Conservation (phyloP, 1,284 basidiomycete species). For the Gomphus sp. region DNA sequence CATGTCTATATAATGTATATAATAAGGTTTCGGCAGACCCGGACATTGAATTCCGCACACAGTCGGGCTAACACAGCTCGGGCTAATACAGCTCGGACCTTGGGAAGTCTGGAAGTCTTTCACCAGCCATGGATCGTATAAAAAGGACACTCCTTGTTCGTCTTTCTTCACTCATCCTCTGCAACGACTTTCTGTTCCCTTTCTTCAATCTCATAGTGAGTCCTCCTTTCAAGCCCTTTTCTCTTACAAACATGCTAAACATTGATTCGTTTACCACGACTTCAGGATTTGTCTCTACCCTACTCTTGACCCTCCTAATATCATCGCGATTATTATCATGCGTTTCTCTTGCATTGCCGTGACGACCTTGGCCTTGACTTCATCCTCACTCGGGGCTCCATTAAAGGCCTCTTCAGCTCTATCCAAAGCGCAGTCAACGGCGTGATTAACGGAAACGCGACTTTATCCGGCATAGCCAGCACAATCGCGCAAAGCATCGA, state of each 20-base stretch:
- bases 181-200: neutral
- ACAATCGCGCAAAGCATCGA: conserved; percentile 4
- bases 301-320: neutral
- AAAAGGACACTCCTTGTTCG: too few species aligned
- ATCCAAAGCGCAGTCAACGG: too few species aligned
- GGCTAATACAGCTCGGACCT: too few species aligned
- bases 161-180: neutral
- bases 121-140: too few species aligned
- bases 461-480: neutral
- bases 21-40: too few species aligned
- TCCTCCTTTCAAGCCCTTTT: neutral
- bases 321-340: neutral
- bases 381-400: neutral
- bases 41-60: too few species aligned
- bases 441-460: conserved; percentile 7
- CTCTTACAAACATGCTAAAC: neutral
- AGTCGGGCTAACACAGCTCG: too few species aligned
- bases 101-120: neutral
- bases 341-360: neutral
- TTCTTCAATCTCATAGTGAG: neutral
- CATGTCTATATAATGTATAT: too few species aligned
- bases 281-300: neutral
- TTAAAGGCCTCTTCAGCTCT: neutral
- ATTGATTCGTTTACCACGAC: neutral
- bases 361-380: neutral